A percentile compares a stretch with the other conserved stretches of the same genome.
Evolutionary conservation across 2,329 filamentous ascomycete species (phyloP).

Genomic region (Talaromyces sp.): DNA sequence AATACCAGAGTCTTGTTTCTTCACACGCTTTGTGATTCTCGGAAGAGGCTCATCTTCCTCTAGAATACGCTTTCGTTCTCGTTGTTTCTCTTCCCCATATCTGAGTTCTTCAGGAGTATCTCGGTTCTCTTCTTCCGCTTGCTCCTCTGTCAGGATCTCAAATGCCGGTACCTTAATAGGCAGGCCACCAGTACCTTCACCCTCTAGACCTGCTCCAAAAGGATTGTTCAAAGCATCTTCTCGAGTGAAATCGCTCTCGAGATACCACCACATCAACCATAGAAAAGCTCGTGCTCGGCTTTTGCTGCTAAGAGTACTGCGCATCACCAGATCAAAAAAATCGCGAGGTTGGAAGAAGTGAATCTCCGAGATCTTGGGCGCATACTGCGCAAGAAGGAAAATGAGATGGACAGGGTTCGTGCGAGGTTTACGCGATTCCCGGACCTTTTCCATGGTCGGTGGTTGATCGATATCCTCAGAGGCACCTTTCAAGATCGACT

Average conservation of each 20-base stretch:
- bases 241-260: conserved; percentile 90
- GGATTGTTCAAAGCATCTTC: conserved; percentile 88
- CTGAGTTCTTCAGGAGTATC: conserved; percentile 48
- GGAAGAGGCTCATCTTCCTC: conserved; percentile 48
- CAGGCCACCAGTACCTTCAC: conserved; percentile 41
- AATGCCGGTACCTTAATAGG: conserved; percentile 48
- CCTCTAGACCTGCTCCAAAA: conserved; percentile 61
- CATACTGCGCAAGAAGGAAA: conserved; percentile 87
- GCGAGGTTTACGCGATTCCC: conserved; percentile 62
- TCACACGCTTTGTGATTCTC: conserved; percentile 43
- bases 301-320: conserved; percentile 72
- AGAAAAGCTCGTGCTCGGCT: conserved; percentile 86
- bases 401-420: conserved; percentile 98
- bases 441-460: conserved; percentile 77
- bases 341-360: conserved; percentile 84
- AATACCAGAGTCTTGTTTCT: conserved; percentile 37
- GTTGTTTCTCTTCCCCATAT: conserved; percentile 48
- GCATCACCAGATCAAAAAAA: conserved; percentile 97
- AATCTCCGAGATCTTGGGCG: conserved; percentile 84
- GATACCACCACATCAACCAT: conserved; percentile 99
- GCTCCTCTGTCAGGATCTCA: conserved; percentile 47
- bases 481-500: conserved; percentile 95
- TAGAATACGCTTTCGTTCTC: conserved; percentile 50
- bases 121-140: conserved; percentile 50
- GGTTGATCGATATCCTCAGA: conserved; percentile 89